Percentiles rank a stretch among this genome's conserved stretches.
These are phyloP conservation scores for Wickerhamomyces silvicola DNA, from an alignment of 805 yeast genomes.

Conservation along the genomic window DNA sequence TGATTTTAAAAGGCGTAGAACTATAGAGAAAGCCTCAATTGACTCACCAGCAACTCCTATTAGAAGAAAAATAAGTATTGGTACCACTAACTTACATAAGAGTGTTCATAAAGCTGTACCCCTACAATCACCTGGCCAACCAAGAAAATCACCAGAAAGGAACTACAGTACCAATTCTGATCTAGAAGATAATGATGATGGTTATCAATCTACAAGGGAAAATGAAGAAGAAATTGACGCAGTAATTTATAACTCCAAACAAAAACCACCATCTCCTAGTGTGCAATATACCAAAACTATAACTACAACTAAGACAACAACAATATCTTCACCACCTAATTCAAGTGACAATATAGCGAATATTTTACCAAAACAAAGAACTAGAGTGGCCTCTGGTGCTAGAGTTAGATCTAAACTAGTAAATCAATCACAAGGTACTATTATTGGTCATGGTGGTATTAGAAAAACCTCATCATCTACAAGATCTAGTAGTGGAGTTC, in stretches of 20 bases:
- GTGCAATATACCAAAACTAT: conserved; percentile 22
- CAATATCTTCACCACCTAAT: conserved; percentile 25
- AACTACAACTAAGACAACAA: conserved; percentile 24
- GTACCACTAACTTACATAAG: conserved; percentile 59
- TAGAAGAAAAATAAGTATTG: conserved; percentile 58
- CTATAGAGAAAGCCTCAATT: conserved; percentile 14
- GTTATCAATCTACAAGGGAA: conserved; percentile 19
- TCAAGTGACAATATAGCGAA: conserved; percentile 14
- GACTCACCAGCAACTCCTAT: conserved; percentile 66
- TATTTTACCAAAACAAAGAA: conserved; percentile 20
- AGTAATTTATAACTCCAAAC: conserved; percentile 3
- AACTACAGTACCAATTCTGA: conserved; percentile 19
- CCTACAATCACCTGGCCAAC: conserved; percentile 93
- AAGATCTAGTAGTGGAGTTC: conserved; percentile 20
- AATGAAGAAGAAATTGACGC: conserved; percentile 8
- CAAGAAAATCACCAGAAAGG: conserved; percentile 56
- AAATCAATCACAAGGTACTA: conserved; percentile 11
- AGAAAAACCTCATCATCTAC: conserved; percentile 19
- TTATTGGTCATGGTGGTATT: conserved; percentile 22
- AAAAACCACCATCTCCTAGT: conserved; percentile 5
- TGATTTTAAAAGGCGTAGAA: conserved; percentile 49
- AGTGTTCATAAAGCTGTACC: conserved; percentile 79
- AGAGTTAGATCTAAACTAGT: conserved; percentile 24
- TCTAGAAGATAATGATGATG: conserved; percentile 24
- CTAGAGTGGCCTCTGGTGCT: conserved; percentile 22